Evolutionary conservation across 371 early-diverging fungal species (phyloP).

Genomic region (Mortierella sp.): DNA sequence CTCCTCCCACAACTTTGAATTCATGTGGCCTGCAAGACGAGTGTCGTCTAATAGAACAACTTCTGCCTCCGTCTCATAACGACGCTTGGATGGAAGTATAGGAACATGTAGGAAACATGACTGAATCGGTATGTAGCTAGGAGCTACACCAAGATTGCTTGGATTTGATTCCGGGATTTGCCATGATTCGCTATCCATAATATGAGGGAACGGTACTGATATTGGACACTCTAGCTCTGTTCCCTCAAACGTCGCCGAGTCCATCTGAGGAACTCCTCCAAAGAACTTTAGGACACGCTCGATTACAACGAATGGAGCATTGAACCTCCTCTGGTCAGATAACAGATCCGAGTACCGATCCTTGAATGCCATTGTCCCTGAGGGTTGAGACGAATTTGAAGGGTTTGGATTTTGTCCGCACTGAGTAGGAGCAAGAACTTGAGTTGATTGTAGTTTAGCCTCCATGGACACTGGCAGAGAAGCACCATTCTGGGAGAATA

Average conservation of each 20-base stretch:
- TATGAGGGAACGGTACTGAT: constrained; percentile 43
- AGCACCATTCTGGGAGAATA: too few species aligned
- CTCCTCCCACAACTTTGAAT: constrained; percentile 45
- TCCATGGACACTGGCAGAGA: background rate
- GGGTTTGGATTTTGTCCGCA: background rate
- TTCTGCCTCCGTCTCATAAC: constrained; percentile 45
- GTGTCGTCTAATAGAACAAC: constrained; percentile 44
- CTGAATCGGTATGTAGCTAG: constrained; percentile 20
- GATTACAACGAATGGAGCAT: constrained; percentile 31
- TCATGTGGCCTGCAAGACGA: constrained; percentile 38
- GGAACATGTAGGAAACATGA: constrained; percentile 51
- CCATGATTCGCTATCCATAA: constrained; percentile 51
- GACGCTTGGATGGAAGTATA: constrained; percentile 42
- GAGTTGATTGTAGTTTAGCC: background rate
- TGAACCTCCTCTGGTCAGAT: constrained; percentile 36
- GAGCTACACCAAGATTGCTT: background rate
- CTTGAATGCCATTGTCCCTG: constrained; percentile 11
- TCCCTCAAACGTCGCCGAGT: constrained; percentile 41
- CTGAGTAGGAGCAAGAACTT: background rate
- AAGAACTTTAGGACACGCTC: constrained; percentile 38
- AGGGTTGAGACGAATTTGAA: constrained; percentile 7
- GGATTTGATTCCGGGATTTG: constrained; percentile 8
- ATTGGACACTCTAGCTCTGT: constrained; percentile 19
- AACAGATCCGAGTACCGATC: constrained; percentile 20
- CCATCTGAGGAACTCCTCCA: constrained; percentile 32